These are phyloP conservation scores for Annulohypoxylon stygium DNA, from an alignment of 495 filamentous ascomycete genomes.

Conservation along the genomic window DNA sequence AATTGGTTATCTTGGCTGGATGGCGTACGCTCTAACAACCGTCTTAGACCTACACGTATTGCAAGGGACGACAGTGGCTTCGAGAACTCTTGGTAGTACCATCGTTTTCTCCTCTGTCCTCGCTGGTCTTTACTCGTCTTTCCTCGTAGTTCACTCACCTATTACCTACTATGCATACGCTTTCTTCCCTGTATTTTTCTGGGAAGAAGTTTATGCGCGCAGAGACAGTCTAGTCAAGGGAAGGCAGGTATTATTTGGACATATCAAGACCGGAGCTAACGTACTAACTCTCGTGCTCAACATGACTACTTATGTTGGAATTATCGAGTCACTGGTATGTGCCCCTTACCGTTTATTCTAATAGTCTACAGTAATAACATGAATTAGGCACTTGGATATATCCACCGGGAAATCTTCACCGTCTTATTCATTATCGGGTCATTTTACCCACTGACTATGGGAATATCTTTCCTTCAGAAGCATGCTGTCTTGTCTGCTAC, in stretches of 20 bases:
- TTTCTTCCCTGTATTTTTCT: constrained; percentile 92
- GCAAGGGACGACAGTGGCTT: constrained; percentile 74
- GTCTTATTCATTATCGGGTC: constrained; percentile 79
- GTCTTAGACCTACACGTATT: constrained; percentile 92
- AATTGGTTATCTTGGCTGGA: constrained; percentile 95
- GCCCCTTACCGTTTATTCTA: background rate
- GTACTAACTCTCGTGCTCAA: constrained; percentile 72
- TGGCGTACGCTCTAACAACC: constrained; percentile 91
- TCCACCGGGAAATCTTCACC: constrained; percentile 88
- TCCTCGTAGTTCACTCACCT: constrained; percentile 82
- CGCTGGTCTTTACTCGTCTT: constrained; percentile 79
- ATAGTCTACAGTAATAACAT: constrained; percentile 33
- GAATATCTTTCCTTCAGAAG: constrained; percentile 73
- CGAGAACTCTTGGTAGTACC: constrained; percentile 71
- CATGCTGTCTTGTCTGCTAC: constrained; percentile 73
- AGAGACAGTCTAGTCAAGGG: constrained; percentile 77
- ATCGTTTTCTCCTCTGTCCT: constrained; percentile 82
- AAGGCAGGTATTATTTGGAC: constrained; percentile 73
- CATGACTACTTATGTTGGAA: constrained; percentile 71
- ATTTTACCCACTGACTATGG: constrained; percentile 84
- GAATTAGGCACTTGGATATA: constrained; percentile 78
- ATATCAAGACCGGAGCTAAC: constrained; percentile 70
- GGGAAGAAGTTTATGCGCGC: constrained; percentile 93
- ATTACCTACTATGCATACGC: constrained; percentile 92
- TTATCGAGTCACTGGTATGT: constrained; percentile 84